Percentiles rank a stretch among this genome's conserved stretches.
Evolutionary conservation across 2,329 filamentous ascomycete genomes (phyloP).

Genomic region (Fusarium succisae): DNA sequence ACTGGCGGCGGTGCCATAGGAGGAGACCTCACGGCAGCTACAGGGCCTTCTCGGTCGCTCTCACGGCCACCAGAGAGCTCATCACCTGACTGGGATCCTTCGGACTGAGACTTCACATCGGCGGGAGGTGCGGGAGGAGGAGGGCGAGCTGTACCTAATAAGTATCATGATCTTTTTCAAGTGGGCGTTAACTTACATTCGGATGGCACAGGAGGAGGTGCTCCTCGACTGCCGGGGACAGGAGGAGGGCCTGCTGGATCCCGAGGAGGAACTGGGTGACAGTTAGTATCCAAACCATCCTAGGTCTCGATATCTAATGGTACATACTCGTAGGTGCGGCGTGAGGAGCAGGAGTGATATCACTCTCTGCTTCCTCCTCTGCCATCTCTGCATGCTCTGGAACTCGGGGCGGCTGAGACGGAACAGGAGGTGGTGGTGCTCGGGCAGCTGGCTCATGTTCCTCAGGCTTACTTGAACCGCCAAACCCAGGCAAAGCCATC

Average conservation of each 20-base stretch:
- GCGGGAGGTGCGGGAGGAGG: conserved; percentile 63
- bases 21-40: conserved; percentile 46
- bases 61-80: conserved; percentile 72
- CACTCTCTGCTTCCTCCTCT: conserved; percentile 48
- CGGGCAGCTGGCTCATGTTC: conserved; percentile 45
- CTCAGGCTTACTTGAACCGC: conserved; percentile 61
- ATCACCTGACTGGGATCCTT: conserved; percentile 89
- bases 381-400: conserved; percentile 35
- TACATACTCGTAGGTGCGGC: conserved; percentile 38
- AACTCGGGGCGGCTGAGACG: conserved; percentile 34
- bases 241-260: conserved; percentile 52
- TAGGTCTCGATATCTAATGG: neutral
- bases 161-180: conserved; percentile 40
- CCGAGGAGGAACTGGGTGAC: conserved; percentile 46
- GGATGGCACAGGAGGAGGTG: conserved; percentile 65
- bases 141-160: conserved; percentile 65
- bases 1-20: conserved; percentile 56
- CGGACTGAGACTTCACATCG: conserved; percentile 70
- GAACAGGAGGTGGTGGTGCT: conserved; percentile 45
- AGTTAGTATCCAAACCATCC: conserved; percentile 36
- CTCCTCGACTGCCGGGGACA: conserved; percentile 61
- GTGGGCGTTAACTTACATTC: conserved; percentile 62
- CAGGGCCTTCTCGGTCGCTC: conserved; percentile 47
- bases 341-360: conserved; percentile 48
- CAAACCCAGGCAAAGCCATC: conserved; percentile 79